These are phyloP conservation scores for Ceratocystis eucalypticola DNA, from an alignment of 2,329 filamentous ascomycete species.

Conservation along the genomic window DNA sequence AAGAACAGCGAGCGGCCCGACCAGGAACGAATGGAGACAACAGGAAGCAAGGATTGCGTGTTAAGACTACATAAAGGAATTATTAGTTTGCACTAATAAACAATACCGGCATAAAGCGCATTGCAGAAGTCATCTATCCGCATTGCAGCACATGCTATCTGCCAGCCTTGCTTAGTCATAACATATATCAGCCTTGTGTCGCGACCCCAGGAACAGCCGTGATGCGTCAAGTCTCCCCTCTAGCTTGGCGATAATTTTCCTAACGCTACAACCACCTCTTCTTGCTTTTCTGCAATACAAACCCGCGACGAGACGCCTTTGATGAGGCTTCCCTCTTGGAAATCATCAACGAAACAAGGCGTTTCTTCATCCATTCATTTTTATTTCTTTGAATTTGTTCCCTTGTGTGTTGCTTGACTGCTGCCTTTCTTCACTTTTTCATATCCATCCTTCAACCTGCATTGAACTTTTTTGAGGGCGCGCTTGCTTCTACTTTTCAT, in stretches of 20 bases:
- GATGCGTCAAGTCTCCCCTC: neutral
- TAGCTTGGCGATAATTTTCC: slow-evolving; percentile 4
- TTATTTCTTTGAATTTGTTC: slow-evolving; percentile 7
- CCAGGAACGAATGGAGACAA: neutral
- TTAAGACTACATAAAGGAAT: neutral
- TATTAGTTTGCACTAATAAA: neutral
- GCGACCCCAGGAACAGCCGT: slow-evolving; percentile 1
- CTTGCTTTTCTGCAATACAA: slow-evolving; percentile 1
- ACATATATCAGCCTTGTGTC: slow-evolving; percentile 13
- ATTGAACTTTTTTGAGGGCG: slow-evolving; percentile 8
- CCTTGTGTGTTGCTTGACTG: neutral
- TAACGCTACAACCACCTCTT: neutral
- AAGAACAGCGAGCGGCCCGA: neutral
- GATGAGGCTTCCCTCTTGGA: neutral
- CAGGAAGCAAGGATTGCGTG: neutral
- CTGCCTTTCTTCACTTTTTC: neutral
- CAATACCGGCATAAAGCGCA: neutral
- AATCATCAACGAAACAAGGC: slow-evolving; percentile 2
- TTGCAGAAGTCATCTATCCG: too few species aligned
- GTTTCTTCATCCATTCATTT: slow-evolving; percentile 15
- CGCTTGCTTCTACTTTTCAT: slow-evolving; percentile 13
- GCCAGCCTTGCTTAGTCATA: slow-evolving; percentile 19
- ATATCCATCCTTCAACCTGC: slow-evolving; percentile 11
- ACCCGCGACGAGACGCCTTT: slow-evolving; percentile 12
- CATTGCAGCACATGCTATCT: neutral